Conservation (phyloP, 2,329 filamentous ascomycete genomes). For the Colletotrichum endophyticum region DNA sequence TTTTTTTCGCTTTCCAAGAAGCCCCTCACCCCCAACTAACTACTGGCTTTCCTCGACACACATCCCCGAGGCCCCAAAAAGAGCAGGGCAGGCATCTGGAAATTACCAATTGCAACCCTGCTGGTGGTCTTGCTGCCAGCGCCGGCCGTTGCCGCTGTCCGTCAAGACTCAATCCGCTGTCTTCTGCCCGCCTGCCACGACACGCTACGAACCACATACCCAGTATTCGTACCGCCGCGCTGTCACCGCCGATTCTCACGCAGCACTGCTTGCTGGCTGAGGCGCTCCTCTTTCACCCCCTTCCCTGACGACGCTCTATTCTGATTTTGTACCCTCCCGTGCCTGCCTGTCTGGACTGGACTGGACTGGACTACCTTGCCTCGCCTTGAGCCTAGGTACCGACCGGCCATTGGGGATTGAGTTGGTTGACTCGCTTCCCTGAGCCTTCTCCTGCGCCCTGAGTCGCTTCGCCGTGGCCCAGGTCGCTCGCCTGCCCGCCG, state of each 20-base stretch:
- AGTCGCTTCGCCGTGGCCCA: neutral
- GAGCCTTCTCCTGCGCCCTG: neutral
- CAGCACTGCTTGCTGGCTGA: neutral
- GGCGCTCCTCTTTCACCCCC: neutral
- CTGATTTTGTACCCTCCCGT: neutral
- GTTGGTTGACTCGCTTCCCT: neutral
- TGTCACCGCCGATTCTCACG: neutral
- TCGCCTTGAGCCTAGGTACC: neutral
- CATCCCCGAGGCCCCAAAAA: neutral
- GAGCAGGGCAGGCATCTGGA: constrained; percentile 20
- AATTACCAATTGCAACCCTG: constrained; percentile 25
- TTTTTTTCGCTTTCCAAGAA: neutral
- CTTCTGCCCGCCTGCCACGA: neutral
- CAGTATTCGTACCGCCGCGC: neutral
- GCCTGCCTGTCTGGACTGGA: neutral
- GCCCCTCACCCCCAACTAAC: neutral
- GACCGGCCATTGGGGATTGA: neutral
- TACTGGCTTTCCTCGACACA: constrained; percentile 4
- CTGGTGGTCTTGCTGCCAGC: constrained; percentile 4
- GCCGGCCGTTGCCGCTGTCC: constrained; percentile 4
- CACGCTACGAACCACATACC: neutral
- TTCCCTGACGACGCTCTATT: neutral
- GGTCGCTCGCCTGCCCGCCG: neutral
- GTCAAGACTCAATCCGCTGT: neutral
- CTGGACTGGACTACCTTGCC: neutral